Percentiles rank a stretch among this genome's conserved stretches.
Evolutionary conservation across 257 asterid species (phyloP).

Genomic region (Solanum megistacrolobum): DNA sequence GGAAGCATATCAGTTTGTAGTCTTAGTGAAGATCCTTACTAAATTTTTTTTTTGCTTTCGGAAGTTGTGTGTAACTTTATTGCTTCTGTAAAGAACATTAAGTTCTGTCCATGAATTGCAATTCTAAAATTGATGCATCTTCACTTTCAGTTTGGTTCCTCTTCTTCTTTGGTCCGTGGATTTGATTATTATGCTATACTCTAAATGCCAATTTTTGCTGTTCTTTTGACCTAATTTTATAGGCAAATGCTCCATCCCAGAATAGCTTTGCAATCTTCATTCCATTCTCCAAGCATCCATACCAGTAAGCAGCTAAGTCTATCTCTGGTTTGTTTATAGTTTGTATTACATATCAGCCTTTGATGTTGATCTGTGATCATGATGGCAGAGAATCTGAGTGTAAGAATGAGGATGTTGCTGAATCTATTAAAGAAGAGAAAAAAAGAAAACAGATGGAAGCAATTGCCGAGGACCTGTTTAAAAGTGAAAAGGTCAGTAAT

Average conservation of each 20-base stretch:
- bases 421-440: conserved; percentile 67
- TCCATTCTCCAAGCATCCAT: conserved; percentile 72
- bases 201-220: background rate
- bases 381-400: conserved; percentile 53
- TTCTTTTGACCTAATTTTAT: conserved; percentile 2
- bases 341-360: background rate
- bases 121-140: background rate
- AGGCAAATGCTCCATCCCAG: conserved; percentile 59
- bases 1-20: background rate
- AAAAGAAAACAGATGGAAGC: conserved; percentile 89
- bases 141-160: background rate
- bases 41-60: background rate
- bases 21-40: background rate
- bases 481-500: conserved; percentile 54
- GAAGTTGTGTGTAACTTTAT: background rate
- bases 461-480: conserved; percentile 81
- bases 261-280: conserved; percentile 76
- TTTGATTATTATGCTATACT: background rate
- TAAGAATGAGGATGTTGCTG: conserved; percentile 59
- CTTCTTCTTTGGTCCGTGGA: background rate
- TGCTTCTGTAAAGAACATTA: background rate
- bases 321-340: background rate
- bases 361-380: background rate
- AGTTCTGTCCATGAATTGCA: background rate
- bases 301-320: conserved; percentile 37